Evolutionary conservation across 768 basidiomycete genomes (phyloP).

Genomic region (Lactifluus pinguis): DNA sequence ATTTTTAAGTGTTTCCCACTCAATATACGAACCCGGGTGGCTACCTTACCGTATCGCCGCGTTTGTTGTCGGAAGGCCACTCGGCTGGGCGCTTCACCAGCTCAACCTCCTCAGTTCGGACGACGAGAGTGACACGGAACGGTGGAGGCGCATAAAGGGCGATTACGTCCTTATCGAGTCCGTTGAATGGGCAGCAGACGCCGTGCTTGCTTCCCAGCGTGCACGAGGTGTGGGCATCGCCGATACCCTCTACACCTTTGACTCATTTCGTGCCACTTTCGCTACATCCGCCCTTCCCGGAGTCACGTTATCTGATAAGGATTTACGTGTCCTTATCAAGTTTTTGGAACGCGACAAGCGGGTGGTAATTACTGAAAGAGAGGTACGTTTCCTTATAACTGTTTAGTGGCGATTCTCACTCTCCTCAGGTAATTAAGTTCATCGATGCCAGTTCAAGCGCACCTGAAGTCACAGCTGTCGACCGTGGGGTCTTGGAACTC

Average conservation of each 20-base stretch:
- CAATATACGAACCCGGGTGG: constrained; percentile 62
- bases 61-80: constrained; percentile 63
- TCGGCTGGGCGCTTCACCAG: constrained; percentile 84
- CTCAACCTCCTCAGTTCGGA: constrained; percentile 59
- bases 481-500: constrained; percentile 74
- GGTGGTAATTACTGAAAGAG: constrained; percentile 53
- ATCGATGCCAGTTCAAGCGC: constrained; percentile 34
- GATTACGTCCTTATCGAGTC: constrained; percentile 62
- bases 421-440: constrained; percentile 75
- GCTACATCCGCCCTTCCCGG: constrained; percentile 33
- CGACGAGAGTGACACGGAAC: constrained; percentile 38
- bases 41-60: constrained; percentile 61
- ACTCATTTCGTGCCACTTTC: constrained; percentile 56
- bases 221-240: constrained; percentile 37
- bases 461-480: constrained; percentile 63
- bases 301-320: constrained; percentile 46
- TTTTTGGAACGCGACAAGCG: constrained; percentile 72
- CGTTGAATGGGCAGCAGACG: constrained; percentile 58
- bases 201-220: constrained; percentile 38
- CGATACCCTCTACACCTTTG: constrained; percentile 52
- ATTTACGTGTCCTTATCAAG: constrained; percentile 62
- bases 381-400: constrained; percentile 36
- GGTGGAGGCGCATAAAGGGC: constrained; percentile 53
- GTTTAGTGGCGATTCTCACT: neutral
- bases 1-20: constrained; percentile 47